phyloP scores from a whole-genome alignment of 805 yeast genomes.

The Saccharomycopsis microspora region DNA sequence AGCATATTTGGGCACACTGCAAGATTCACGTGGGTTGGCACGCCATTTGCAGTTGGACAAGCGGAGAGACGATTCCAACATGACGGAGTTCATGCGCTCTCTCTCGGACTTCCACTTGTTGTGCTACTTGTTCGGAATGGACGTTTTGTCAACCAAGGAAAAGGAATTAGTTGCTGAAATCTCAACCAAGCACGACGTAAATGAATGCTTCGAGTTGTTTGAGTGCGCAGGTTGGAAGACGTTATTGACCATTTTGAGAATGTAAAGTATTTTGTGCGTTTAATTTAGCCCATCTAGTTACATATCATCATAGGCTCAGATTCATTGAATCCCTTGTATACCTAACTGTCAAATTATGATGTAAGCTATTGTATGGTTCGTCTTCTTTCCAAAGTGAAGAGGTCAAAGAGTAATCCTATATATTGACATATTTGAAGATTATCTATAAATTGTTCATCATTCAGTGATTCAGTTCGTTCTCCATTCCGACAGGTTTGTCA shows the following conservation, averaged over 20 bases:
- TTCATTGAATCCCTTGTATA: not conserved
- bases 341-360: not conserved
- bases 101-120: constrained; percentile 73
- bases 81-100: constrained; percentile 24
- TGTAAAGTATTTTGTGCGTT: too few relatives aligned
- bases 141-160: constrained; percentile 48
- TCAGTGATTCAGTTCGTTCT: too few relatives aligned
- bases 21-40: constrained; percentile 47
- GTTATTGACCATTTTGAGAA: constrained; percentile 37
- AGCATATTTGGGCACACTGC: constrained; percentile 61
- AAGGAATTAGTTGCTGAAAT: constrained; percentile 35
- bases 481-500: too few relatives aligned
- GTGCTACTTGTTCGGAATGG: constrained; percentile 42
- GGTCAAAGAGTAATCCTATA: too few relatives aligned
- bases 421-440: too few relatives aligned
- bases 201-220: constrained; percentile 38
- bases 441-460: too few relatives aligned
- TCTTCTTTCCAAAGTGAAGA: not conserved
- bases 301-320: too few relatives aligned
- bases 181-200: constrained; percentile 31
- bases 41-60: constrained; percentile 29
- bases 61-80: constrained; percentile 18
- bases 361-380: not conserved
- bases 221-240: constrained; percentile 80
- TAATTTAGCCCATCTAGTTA: too few relatives aligned